Base-by-base conservation (phyloP, 129 eudicot genomes). In the Lactuca saligna region DNA sequence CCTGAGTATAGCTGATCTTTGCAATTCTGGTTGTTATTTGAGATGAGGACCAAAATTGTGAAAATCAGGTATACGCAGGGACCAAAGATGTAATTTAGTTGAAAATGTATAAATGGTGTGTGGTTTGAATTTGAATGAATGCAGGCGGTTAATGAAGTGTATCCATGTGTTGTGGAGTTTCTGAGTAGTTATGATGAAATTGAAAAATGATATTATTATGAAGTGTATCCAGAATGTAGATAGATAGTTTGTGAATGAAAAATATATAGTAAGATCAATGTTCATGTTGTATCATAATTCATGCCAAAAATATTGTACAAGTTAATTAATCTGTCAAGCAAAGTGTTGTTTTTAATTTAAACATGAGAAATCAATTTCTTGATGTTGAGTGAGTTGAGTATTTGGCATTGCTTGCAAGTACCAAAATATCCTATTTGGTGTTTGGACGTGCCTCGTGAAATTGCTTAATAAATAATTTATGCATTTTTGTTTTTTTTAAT, bases 121-220 rank as follows among this genome's bases (percentile, higher is more conserved):
- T 11, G 56, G 62, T 65, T 68, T 48, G n/a, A 46, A 69, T 65
- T 68, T 48, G n/a, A 46, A 69, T 48, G n/a, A 46, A 69, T 80
- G 84, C 89, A 92, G 98, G 98, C 91, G 15, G 90, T 71, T 11
- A 85, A 86, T 44, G 85, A 86, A 79, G 78, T 88, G 31, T 88
- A 86, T 79, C 98, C 96, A 4, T 92, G 88, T 59, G 85, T 92
- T 68, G 77, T 86, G 54, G 56, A 88, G 20, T 88, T 88, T 82
- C 71, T 92, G 54, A 81, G 75, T 61, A 44, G 33, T 16, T 65
- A 86, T 57, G 98, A 91, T 60, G 42, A 14, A 63, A 58, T 88
- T 60, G 42, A 14, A 66, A 58, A 72, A 15, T 71, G 65, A 66
- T 25, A 25, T 25, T 25, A 25, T 11, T 37, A 8, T 51, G 4